phyloP scores from a whole-genome alignment of 1,139 yeast genomes.

The Saccharomyces pastorianus region DNA sequence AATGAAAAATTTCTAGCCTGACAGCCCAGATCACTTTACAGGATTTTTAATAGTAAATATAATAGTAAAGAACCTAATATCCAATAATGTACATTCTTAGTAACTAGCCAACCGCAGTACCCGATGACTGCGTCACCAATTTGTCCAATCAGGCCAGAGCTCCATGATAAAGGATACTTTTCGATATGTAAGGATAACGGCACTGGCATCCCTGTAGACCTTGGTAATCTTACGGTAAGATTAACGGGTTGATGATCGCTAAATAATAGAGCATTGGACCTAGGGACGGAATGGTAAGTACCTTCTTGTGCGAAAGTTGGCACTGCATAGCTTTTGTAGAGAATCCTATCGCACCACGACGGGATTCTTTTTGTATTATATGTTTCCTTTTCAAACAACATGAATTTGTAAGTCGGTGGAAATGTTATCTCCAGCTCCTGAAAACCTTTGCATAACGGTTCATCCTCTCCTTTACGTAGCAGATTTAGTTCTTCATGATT shows the following conservation, averaged over 20 bases:
- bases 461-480: conserved; percentile 36
- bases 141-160: neutral
- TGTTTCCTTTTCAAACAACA: conserved; percentile 29
- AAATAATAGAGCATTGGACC: conserved; percentile 17
- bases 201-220: conserved; percentile 1
- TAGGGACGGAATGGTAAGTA: conserved; percentile 23
- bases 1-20: neutral
- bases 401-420: conserved; percentile 70
- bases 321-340: conserved; percentile 43
- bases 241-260: conserved; percentile 35
- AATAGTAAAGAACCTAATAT: conserved; percentile 4
- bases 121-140: conserved; percentile 12
- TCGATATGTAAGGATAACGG: neutral
- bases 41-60: neutral
- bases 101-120: conserved; percentile 16
- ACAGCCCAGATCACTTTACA: neutral
- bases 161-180: conserved; percentile 4
- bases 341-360: conserved; percentile 84
- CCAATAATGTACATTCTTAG: conserved; percentile 10
- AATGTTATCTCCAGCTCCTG: conserved; percentile 55
- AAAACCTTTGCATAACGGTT: conserved; percentile 49
- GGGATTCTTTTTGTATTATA: conserved; percentile 59
- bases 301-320: conserved; percentile 6
- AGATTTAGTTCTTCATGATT: conserved; percentile 52
- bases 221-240: conserved; percentile 20